phyloP scores from a whole-genome alignment of 257 asterid species.

The Solanum rostratum region DNA sequence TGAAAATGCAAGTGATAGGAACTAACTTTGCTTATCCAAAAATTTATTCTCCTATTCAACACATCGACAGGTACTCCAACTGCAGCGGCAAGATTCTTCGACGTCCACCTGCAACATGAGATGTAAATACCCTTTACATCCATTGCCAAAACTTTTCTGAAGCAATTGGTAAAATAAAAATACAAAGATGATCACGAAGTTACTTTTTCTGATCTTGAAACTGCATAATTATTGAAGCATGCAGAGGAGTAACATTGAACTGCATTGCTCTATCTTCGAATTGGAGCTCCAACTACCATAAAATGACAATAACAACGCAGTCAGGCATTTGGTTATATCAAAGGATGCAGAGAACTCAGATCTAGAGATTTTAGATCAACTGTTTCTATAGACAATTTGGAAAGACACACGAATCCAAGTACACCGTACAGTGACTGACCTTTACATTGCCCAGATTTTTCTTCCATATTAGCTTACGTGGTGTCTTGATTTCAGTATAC shows the following conservation, averaged over 20 bases:
- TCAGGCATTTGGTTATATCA: neutral
- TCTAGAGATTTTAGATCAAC: neutral
- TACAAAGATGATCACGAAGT: neutral
- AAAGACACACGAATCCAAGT: neutral
- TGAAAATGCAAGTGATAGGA: neutral
- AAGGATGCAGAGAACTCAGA: neutral
- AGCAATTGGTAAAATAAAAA: neutral
- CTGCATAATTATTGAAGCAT: constrained; percentile 80
- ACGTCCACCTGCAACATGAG: constrained; percentile 55
- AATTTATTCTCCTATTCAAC: constrained; percentile 60
- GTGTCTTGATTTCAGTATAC: constrained; percentile 83
- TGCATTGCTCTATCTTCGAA: constrained; percentile 71
- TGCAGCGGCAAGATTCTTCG: constrained; percentile 71
- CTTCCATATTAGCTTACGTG: constrained; percentile 94
- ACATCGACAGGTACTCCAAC: constrained; percentile 79
- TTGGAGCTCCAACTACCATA: constrained; percentile 80
- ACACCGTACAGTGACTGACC: constrained; percentile 46
- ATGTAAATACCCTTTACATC: neutral
- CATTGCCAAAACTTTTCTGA: neutral
- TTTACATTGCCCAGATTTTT: constrained; percentile 92
- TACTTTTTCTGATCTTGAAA: constrained; percentile 88
- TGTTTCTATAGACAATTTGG: neutral
- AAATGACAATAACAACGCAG: constrained; percentile 4
- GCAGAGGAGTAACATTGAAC: constrained; percentile 80
- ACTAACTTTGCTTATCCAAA: constrained; percentile 89